Percentiles rank a stretch among this genome's conserved stretches.
Conservation (phyloP, 148 eudicot species). For the Vaccinium darrowii region DNA sequence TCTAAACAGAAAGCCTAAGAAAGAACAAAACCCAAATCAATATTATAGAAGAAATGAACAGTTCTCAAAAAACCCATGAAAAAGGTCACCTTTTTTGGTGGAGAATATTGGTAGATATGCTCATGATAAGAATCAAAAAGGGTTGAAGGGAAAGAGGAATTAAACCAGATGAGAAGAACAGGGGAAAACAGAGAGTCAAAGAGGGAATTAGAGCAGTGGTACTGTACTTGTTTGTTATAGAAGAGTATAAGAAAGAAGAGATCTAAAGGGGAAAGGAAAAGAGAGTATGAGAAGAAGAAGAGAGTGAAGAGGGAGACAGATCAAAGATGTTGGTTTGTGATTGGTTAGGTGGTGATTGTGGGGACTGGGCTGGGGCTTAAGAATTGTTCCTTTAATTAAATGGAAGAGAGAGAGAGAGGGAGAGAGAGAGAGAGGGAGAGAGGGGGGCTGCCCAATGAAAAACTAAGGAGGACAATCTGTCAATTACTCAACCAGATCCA, state of each 20-base stretch:
- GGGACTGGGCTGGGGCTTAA: slow-evolving; percentile 16
- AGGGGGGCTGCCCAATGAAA: slow-evolving; percentile 11
- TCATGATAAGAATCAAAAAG: not conserved
- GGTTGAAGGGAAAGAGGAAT: not conserved
- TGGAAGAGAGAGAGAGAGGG: not conserved
- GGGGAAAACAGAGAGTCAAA: not conserved
- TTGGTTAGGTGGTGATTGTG: slow-evolving; percentile 34
- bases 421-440: too few relatives aligned
- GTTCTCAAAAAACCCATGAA: not conserved
- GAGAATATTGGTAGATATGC: slow-evolving; percentile 4
- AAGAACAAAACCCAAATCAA: slow-evolving; percentile 16
- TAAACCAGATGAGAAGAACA: slow-evolving; percentile 5
- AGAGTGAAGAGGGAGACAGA: slow-evolving; percentile 2
- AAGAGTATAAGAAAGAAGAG: slow-evolving; percentile 20
- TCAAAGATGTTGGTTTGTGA: slow-evolving; percentile 24
- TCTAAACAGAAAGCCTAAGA: slow-evolving; percentile 11
- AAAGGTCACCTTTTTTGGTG: not conserved
- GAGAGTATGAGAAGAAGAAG: not conserved
- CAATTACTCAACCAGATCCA: slow-evolving; percentile 17
- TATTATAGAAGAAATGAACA: slow-evolving; percentile 6
- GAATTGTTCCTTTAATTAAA: slow-evolving; percentile 17
- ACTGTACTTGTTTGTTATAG: not conserved
- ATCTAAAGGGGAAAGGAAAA: not conserved
- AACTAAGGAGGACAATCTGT: slow-evolving; percentile 25
- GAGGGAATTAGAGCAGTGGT: slow-evolving; percentile 10